Percentiles rank a stretch among this genome's conserved stretches.
These are phyloP conservation scores for Ascocoryne sarcoides DNA, from an alignment of 2,329 filamentous ascomycete species.

Conservation along the genomic window DNA sequence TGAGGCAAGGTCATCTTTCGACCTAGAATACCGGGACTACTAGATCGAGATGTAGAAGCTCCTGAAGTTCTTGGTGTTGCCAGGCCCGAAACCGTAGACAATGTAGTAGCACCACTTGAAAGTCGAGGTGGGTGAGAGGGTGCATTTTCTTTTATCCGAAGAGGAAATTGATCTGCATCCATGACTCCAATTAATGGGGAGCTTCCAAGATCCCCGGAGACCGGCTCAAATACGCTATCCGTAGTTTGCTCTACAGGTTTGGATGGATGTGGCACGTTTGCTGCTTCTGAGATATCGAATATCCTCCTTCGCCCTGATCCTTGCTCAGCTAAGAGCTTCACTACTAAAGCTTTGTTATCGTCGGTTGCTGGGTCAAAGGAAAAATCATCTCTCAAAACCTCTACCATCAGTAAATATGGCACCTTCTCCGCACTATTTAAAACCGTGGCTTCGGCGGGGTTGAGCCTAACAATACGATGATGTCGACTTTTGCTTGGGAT, in stretches of 20 bases:
- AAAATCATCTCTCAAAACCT: constrained; percentile 74
- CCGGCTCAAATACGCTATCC: constrained; percentile 80
- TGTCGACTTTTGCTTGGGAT: constrained; percentile 68
- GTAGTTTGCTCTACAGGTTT: constrained; percentile 28
- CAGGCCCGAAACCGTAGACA: constrained; percentile 50
- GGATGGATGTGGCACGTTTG: constrained; percentile 34
- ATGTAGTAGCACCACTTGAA: constrained; percentile 52
- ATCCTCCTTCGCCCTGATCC: constrained; percentile 47
- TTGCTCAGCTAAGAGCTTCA: constrained; percentile 47
- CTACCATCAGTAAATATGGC: constrained; percentile 76
- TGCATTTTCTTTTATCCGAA: constrained; percentile 29
- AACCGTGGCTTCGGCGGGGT: constrained; percentile 76
- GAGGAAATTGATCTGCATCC: constrained; percentile 44
- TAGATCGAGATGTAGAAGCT: constrained; percentile 58
- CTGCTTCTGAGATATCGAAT: constrained; percentile 62
- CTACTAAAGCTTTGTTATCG: constrained; percentile 61
- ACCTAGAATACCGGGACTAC: constrained; percentile 55
- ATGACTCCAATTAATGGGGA: constrained; percentile 57
- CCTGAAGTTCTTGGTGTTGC: constrained; percentile 62
- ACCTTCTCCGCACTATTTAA: constrained; percentile 82
- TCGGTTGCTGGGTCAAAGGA: constrained; percentile 68
- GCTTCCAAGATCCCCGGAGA: constrained; percentile 67
- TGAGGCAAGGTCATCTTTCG: constrained; percentile 53
- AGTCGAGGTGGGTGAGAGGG: constrained; percentile 40
- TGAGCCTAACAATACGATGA: constrained; percentile 74